These are phyloP conservation scores for Linnemannia elongata DNA, from an alignment of 192 early-diverging fungal genomes.

Conservation along the genomic window DNA sequence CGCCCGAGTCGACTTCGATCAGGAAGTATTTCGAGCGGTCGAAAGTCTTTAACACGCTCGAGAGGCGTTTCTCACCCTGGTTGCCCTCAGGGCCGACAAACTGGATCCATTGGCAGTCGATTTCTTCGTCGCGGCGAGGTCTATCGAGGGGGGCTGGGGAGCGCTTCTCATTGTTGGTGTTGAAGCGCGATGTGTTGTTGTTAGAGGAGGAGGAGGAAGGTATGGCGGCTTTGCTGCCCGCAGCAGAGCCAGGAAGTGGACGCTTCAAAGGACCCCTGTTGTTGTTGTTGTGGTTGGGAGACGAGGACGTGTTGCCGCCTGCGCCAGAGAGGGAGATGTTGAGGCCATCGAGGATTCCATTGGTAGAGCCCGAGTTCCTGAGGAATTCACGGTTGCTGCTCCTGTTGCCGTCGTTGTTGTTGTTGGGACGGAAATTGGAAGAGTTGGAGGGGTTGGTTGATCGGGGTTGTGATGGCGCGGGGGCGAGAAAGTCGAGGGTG, in stretches of 20 bases:
- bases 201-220: not conserved
- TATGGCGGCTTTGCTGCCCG: not conserved
- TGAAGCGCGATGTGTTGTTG: not conserved
- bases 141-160: slow-evolving; percentile 23
- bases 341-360: slow-evolving; percentile 7
- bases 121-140: slow-evolving; percentile 67
- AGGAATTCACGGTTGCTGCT: slow-evolving; percentile 23
- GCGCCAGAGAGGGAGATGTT: not conserved
- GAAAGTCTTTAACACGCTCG: slow-evolving; percentile 43
- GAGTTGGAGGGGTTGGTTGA: not conserved
- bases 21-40: slow-evolving; percentile 62
- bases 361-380: not conserved
- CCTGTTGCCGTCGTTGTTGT: not conserved
- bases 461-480: slow-evolving; percentile 21
- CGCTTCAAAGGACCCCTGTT: not conserved
- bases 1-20: slow-evolving; percentile 60
- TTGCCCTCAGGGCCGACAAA: slow-evolving; percentile 60
- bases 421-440: slow-evolving; percentile 4
- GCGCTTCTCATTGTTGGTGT: slow-evolving; percentile 8
- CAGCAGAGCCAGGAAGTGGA: slow-evolving; percentile 3
- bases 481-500: slow-evolving; percentile 51
- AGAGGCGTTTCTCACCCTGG: slow-evolving; percentile 43
- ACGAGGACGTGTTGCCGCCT: not conserved
- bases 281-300: not conserved
- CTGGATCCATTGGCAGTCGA: slow-evolving; percentile 57